Conservation (phyloP, 2,329 filamentous ascomycete genomes). For the Phialocephala sp. region DNA sequence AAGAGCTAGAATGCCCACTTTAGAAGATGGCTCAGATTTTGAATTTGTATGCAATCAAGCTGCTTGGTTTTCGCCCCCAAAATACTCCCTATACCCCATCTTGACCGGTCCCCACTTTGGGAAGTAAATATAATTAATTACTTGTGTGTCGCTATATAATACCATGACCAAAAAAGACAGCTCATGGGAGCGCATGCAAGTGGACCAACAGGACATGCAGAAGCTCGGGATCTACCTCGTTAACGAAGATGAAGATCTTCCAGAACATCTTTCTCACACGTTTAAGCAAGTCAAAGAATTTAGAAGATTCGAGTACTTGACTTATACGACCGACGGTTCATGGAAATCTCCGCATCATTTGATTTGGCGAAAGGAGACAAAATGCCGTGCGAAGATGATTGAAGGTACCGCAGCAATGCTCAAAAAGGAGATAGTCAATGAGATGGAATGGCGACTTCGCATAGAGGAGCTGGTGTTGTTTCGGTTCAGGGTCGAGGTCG, state of each 20-base stretch:
- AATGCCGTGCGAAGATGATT: background rate
- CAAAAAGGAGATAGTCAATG: background rate
- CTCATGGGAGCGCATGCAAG: too few relatives aligned
- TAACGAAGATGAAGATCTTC: background rate
- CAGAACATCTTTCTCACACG: background rate
- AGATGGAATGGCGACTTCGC: background rate
- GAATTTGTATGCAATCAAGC: too few relatives aligned
- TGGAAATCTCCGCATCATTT: background rate
- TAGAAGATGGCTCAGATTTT: too few relatives aligned
- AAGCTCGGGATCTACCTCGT: background rate
- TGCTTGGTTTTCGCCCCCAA: too few relatives aligned
- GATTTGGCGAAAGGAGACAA: background rate
- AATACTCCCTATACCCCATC: too few relatives aligned
- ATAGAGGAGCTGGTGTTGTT: background rate
- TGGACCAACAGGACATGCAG: too few relatives aligned
- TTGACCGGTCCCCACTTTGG: too few relatives aligned
- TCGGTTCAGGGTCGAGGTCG: background rate
- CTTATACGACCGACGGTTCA: background rate
- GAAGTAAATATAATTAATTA: too few relatives aligned
- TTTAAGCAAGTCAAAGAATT: background rate
- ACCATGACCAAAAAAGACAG: too few relatives aligned
- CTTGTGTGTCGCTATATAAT: too few relatives aligned
- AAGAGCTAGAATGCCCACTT: too few relatives aligned
- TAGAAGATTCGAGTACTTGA: background rate
- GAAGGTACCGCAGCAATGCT: background rate